Conservation (phyloP, 129 eudicot species). For the Chrysanthemum seticuspe region DNA sequence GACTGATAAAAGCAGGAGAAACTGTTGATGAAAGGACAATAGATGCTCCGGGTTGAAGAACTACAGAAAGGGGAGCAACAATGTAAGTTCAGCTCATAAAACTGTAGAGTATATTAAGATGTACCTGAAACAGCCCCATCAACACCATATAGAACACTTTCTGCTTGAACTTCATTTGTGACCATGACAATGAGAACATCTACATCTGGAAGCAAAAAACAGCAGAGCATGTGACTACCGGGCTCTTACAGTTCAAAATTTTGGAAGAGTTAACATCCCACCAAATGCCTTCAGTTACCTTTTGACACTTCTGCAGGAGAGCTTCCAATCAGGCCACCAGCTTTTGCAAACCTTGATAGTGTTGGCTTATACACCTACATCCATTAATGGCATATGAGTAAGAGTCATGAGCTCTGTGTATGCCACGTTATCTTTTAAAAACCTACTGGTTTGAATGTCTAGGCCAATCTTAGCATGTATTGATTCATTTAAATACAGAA, state of each 20-base stretch:
- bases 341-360: slow-evolving; percentile 61
- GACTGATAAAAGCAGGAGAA: slow-evolving; percentile 87
- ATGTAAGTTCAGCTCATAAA: slow-evolving; percentile 28
- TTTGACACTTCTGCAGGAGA: slow-evolving; percentile 85
- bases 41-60: slow-evolving; percentile 80
- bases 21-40: slow-evolving; percentile 90
- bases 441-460: too few relatives aligned
- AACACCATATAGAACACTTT: slow-evolving; percentile 89
- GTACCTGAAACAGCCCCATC: slow-evolving; percentile 82
- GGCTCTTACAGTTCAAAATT: slow-evolving; percentile 7
- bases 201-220: slow-evolving; percentile 47
- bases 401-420: slow-evolving; percentile 9
- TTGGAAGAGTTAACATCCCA: not conserved
- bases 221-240: slow-evolving; percentile 14
- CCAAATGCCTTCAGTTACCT: slow-evolving; percentile 48
- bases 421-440: not conserved
- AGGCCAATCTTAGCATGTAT: too few relatives aligned
- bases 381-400: slow-evolving; percentile 14
- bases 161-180: slow-evolving; percentile 97
- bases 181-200: slow-evolving; percentile 92
- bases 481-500: too few relatives aligned
- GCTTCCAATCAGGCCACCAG: slow-evolving; percentile 68
- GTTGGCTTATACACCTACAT: slow-evolving; percentile 85
- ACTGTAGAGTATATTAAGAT: slow-evolving; percentile 1
- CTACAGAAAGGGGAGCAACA: slow-evolving; percentile 40